Evolutionary conservation across 208 protist genomes (phyloP).

Genomic region (Leishmania turanica): DNA sequence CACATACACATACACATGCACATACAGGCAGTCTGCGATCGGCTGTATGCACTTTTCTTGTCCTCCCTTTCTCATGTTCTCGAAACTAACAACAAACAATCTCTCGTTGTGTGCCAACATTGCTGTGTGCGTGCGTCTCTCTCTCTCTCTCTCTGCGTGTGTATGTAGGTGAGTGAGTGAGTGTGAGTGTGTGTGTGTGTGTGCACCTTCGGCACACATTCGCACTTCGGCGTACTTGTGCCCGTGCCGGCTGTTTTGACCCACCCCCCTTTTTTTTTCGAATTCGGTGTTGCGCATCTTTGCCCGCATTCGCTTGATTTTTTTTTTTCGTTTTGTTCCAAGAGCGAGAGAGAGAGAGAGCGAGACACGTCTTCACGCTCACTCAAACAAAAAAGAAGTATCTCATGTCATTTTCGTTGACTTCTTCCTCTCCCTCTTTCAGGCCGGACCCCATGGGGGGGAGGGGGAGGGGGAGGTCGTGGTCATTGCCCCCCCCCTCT

Average conservation of each 20-base stretch:
- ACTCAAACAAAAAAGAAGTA: too few species aligned
- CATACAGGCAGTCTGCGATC: background rate
- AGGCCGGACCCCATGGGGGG: too few species aligned
- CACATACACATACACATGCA: too few species aligned
- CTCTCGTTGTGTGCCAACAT: background rate
- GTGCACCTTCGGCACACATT: background rate
- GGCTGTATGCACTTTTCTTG: background rate
- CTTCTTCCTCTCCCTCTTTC: too few species aligned
- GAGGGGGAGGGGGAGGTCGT: too few species aligned
- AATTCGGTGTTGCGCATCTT: background rate
- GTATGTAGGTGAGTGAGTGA: too few species aligned
- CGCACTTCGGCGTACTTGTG: background rate
- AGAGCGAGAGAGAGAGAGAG: background rate
- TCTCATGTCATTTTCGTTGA: too few species aligned
- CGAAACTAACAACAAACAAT: background rate
- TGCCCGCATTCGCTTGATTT: background rate
- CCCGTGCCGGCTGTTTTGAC: background rate
- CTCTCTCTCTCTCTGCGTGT: background rate
- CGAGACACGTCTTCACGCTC: background rate
- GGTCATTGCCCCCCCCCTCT: too few species aligned
- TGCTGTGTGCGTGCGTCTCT: background rate
- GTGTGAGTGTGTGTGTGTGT: too few species aligned
- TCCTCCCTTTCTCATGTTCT: background rate
- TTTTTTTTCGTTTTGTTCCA: background rate
- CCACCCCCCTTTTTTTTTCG: background rate